Conservation (phyloP, 2,329 filamentous ascomycete species). For the Alternaria sp. region DNA sequence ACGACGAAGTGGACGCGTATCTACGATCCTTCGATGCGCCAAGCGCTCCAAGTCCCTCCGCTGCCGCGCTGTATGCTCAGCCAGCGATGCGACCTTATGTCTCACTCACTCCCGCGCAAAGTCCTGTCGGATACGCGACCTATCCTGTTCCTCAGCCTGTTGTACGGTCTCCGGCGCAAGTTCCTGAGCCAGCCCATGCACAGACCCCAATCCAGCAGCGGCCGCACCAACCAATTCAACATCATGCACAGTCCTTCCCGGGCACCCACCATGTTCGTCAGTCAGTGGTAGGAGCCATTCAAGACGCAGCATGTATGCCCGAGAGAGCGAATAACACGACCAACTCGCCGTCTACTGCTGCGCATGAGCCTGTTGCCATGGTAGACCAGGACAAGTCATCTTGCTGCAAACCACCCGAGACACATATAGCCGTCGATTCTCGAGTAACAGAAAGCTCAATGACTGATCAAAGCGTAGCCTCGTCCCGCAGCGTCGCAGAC, state of each 20-base stretch:
- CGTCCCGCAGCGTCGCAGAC: constrained; percentile 4
- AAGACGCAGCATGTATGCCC: background rate
- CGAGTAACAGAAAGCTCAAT: background rate
- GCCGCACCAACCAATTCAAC: background rate
- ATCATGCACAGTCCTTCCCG: background rate
- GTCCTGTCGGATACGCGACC: background rate
- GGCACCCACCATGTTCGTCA: background rate
- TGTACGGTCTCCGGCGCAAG: background rate
- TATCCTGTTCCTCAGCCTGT: background rate
- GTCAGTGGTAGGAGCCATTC: background rate
- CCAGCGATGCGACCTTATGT: background rate
- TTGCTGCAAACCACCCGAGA: background rate
- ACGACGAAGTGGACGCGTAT: constrained; percentile 27
- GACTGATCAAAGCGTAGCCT: background rate
- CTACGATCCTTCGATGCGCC: constrained; percentile 19
- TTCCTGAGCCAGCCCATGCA: background rate
- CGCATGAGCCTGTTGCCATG: background rate
- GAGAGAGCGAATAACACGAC: background rate
- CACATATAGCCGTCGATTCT: background rate
- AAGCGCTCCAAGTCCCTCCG: background rate
- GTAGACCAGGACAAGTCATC: background rate
- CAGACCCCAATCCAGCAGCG: background rate
- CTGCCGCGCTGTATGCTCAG: background rate
- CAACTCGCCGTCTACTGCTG: background rate
- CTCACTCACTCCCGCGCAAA: background rate